Conservation (phyloP, 306 rosid genomes). For the Urtica urens region DNA sequence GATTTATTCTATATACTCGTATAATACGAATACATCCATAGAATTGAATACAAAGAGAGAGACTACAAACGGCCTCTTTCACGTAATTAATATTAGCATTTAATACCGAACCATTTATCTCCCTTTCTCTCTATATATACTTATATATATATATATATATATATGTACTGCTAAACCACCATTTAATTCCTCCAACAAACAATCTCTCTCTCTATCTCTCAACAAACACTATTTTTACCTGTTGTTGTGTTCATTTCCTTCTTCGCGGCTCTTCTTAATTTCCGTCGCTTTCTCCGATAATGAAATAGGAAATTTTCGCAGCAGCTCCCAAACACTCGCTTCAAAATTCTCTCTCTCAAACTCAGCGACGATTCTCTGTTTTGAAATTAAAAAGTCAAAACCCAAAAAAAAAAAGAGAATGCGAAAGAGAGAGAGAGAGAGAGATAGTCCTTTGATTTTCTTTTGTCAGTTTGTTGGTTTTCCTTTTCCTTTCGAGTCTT, state of each 20-base stretch:
- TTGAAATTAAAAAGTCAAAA: slow-evolving; percentile 1
- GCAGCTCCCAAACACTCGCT: not conserved
- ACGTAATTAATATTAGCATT: slow-evolving; percentile 19
- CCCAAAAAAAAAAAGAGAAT: not conserved
- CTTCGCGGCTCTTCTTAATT: slow-evolving; percentile 1
- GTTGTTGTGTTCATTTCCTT: not conserved
- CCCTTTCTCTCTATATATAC: not conserved
- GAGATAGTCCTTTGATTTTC: not conserved
- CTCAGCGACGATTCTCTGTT: slow-evolving; percentile 1
- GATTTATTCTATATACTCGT: too few species aligned
- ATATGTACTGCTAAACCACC: not conserved
- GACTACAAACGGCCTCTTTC: slow-evolving; percentile 20
- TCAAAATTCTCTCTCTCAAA: not conserved
- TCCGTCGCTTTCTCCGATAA: slow-evolving; percentile 9
- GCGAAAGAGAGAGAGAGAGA: not conserved
- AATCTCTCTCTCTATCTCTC: not conserved
- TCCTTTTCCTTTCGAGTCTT: not conserved
- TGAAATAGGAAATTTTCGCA: not conserved
- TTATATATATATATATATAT: too few species aligned
- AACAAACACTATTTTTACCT: not conserved
- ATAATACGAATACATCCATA: too few species aligned
- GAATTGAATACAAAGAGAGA: not conserved
- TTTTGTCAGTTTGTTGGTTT: not conserved
- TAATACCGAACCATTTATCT: slow-evolving; percentile 17
- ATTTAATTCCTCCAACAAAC: slow-evolving; percentile 24